phyloP scores from a whole-genome alignment of 768 basidiomycete genomes.

The Naganishia antarctica region DNA sequence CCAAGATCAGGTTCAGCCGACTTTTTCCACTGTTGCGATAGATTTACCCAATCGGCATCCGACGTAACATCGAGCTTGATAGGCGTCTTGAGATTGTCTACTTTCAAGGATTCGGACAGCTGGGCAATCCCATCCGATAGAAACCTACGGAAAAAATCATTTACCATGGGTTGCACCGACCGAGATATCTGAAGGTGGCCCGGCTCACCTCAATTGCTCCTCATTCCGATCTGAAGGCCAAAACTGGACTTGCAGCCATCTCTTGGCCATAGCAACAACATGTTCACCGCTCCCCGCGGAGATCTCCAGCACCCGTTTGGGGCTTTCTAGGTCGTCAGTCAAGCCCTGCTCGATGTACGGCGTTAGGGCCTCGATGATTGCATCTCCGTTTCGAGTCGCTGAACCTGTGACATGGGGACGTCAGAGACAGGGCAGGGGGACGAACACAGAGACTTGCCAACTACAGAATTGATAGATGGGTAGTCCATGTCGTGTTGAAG shows the following conservation, averaged over 20 bases:
- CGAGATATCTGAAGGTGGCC: background rate
- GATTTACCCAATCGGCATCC: background rate
- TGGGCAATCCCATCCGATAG: background rate
- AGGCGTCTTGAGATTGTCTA: background rate
- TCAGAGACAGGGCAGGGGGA: background rate
- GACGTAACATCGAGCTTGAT: background rate
- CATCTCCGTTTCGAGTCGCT: slow-evolving; percentile 1
- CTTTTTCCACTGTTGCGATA: background rate
- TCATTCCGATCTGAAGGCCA: slow-evolving; percentile 19
- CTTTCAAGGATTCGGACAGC: background rate
- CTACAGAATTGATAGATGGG: slow-evolving; percentile 19
- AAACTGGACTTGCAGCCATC: slow-evolving; percentile 17
- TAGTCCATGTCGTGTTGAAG: too few species aligned
- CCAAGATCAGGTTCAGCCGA: too few species aligned
- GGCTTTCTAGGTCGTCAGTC: too few species aligned
- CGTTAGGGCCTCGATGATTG: slow-evolving; percentile 12
- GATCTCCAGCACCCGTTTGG: slow-evolving; percentile 21
- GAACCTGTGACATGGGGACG: slow-evolving; percentile 5
- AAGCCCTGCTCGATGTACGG: slow-evolving; percentile 1
- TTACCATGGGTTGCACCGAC: background rate
- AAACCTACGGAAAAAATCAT: background rate
- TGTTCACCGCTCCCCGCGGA: slow-evolving; percentile 24
- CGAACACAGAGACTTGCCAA: background rate
- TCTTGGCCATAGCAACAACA: background rate
- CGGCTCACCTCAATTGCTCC: slow-evolving; percentile 7